Conservation (phyloP, 768 basidiomycete genomes). For the Phaffia australis region DNA sequence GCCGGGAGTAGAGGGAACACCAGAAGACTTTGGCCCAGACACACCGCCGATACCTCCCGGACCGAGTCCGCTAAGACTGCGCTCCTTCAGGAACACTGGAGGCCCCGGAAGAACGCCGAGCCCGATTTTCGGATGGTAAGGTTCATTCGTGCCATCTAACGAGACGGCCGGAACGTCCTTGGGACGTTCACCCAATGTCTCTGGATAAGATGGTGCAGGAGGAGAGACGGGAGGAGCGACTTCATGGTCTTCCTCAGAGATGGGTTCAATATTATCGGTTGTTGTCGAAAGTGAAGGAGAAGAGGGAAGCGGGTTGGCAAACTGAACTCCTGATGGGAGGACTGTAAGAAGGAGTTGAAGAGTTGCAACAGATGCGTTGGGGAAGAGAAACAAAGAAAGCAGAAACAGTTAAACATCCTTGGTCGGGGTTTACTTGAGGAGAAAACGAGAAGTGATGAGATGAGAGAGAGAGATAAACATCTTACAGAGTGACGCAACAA, state of each 20-base stretch:
- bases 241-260: slow-evolving; percentile 7
- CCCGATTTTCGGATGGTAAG: neutral
- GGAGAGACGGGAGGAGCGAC: slow-evolving; percentile 9
- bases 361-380: neutral
- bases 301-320: slow-evolving; percentile 2
- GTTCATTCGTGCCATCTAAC: neutral
- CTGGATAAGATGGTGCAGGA: neutral
- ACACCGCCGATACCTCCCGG: neutral
- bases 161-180: neutral
- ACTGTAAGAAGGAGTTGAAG: neutral
- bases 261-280: neutral
- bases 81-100: neutral
- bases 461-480: neutral
- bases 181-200: neutral
- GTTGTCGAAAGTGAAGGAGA: slow-evolving; percentile 9
- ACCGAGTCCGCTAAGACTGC: neutral
- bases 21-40: neutral
- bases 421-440: neutral
- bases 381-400: too few relatives aligned
- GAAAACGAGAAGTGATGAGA: neutral
- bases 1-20: neutral
- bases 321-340: slow-evolving; percentile 24
- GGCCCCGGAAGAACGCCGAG: neutral
- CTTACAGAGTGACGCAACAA: slow-evolving; percentile 26
- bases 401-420: neutral